Evolutionary conservation across 208 protist species (phyloP), one percentile per base, ranked within the genome.

Genomic region (Acanthamoeba castellanii): DNA sequence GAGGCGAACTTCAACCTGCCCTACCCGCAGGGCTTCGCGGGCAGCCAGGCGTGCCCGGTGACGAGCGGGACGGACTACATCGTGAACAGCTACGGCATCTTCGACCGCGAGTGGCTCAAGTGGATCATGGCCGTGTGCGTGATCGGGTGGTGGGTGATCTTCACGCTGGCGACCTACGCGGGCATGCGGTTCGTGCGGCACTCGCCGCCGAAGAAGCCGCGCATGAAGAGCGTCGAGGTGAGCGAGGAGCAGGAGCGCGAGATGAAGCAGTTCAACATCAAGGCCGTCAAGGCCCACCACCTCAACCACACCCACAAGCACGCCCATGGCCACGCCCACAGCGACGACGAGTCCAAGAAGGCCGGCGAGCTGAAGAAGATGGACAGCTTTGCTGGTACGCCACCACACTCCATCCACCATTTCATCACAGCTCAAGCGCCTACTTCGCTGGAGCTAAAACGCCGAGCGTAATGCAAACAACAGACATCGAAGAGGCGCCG

Each of bases 191-290:
- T 66, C 66, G 8, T 74, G 32, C 30, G 59, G 27, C 87, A 92
- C 22, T 18, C 57, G 27, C 87, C 87, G 9, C 87, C 87, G 32
- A 37, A 30, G 9, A 92, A 92, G 66, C 57, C 87, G 6, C 37
- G 30, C 37, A 92, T 92, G 61, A 92, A 78, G 47, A 37, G 42
- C 8, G 57, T 57, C 25, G n/a, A 20, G 9, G 13, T 37, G n/a
- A 59, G 27, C 5, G 87, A 92, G 87, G 87, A 92, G 16, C 50
- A 92, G 59, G 87, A 92, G 59, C 32, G 7, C 8, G 87, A 92
- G 45, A 92, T 92, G 87, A 25, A 74, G 4, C 7, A 92, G 37
- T 92, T 92, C 66, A 74, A 92, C 57, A 92, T 92, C 87, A 92
- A 74, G 87, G 66, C 70, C 27, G 25, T 50, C 87, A 92, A 92